These are phyloP conservation scores for Azolla pinnata DNA, from an alignment of 75 land plant species.

Conservation along the genomic window DNA sequence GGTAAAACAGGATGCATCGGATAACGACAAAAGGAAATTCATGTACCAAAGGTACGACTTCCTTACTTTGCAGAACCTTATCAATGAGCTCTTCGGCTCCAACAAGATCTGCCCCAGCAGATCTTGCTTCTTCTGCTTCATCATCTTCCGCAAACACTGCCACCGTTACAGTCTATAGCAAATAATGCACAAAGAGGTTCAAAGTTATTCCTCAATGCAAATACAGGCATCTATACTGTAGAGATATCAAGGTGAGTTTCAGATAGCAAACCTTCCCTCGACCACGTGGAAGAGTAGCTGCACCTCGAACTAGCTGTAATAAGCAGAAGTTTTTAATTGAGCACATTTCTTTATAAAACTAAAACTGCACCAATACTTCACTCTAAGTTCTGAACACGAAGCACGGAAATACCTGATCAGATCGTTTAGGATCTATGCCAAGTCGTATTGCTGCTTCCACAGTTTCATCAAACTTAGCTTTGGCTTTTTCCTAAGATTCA, in stretches of 20 bases:
- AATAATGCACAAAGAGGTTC: not conserved
- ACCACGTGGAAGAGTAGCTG: constrained; percentile 68
- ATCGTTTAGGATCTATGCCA: constrained; percentile 48
- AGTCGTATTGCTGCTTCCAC: constrained; percentile 80
- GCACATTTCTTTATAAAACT: too few species aligned
- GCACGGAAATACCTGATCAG: constrained; percentile 50
- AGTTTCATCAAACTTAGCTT: constrained; percentile 61
- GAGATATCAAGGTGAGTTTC: too few species aligned
- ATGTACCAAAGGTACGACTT: not conserved
- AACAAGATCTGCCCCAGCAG: constrained; percentile 91
- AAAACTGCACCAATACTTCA: not conserved
- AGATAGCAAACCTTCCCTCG: constrained; percentile 69
- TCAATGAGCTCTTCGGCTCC: constrained; percentile 79
- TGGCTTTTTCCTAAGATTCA: constrained; percentile 43
- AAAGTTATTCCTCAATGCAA: not conserved
- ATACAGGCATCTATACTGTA: too few species aligned
- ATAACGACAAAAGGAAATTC: not conserved
- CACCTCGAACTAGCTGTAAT: constrained; percentile 73
- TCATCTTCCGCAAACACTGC: constrained; percentile 94
- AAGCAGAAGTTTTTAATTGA: too few species aligned
- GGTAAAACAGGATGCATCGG: too few species aligned
- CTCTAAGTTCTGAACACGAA: not conserved
- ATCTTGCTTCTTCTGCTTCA: constrained; percentile 80
- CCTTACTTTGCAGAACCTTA: constrained; percentile 50
- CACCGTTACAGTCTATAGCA: constrained; percentile 50